Conservation (phyloP, 148 eudicot genomes). For the Gaultheria prostrata region DNA sequence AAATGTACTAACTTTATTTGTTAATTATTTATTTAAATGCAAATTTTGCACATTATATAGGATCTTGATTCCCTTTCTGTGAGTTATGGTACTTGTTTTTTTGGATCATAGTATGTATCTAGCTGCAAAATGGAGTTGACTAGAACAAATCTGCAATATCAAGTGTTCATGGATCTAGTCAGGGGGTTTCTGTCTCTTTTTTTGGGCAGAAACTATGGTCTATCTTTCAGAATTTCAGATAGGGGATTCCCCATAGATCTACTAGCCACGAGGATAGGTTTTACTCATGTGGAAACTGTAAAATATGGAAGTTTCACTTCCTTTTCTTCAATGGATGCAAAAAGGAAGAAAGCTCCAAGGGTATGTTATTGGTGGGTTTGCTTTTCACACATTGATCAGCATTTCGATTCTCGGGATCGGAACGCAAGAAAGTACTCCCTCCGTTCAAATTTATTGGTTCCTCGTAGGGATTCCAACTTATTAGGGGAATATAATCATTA, state of each 20-base stretch:
- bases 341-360: background rate
- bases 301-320: background rate
- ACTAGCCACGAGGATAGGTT: background rate
- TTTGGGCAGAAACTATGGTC: background rate
- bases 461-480: no score
- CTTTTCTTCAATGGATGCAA: background rate
- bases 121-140: background rate
- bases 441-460: no score
- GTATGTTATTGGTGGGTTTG: no score
- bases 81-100: background rate
- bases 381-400: no score
- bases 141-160: background rate
- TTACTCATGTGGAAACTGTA: background rate
- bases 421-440: no score
- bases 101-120: background rate
- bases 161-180: background rate
- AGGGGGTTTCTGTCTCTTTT: background rate
- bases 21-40: slow-evolving; percentile 14
- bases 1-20: slow-evolving; percentile 22
- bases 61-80: background rate
- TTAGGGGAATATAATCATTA: no score
- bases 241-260: background rate
- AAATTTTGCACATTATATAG: background rate
- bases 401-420: background rate
- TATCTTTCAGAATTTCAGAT: background rate